Percentiles rank a stretch among this genome's conserved stretches.
Conservation (phyloP, 176 grass and related monocot genomes). For the Puya raimondii region DNA sequence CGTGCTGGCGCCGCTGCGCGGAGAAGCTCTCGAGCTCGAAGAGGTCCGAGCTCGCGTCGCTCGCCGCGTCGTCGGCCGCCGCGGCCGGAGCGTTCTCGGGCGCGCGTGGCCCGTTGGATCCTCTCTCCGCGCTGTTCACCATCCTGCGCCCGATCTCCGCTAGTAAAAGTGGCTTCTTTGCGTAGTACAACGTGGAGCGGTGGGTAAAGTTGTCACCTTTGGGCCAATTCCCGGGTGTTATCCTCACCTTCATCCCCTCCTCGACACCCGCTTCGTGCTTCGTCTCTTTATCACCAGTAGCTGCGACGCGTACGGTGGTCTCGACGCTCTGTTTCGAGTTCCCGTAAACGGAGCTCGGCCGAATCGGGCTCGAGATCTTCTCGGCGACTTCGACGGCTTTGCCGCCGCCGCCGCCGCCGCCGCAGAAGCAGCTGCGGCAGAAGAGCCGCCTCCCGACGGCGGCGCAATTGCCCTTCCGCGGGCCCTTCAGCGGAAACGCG, state of each 20-base stretch:
- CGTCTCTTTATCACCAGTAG: conserved; percentile 4
- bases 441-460: background rate
- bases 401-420: conserved; percentile 14
- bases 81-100: background rate
- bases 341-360: background rate
- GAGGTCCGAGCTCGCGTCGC: conserved; percentile 44
- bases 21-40: conserved; percentile 45
- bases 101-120: conserved; percentile 20
- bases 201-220: conserved; percentile 13
- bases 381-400: conserved; percentile 25
- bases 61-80: conserved; percentile 38
- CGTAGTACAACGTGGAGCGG: conserved; percentile 7
- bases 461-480: background rate
- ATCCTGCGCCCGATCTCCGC: conserved; percentile 9
- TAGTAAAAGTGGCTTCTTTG: conserved; percentile 6
- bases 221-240: conserved; percentile 17
- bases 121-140: conserved; percentile 7
- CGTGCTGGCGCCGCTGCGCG: conserved; percentile 14
- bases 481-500: background rate
- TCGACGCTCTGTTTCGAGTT: background rate
- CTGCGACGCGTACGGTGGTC: conserved; percentile 4
- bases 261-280: conserved; percentile 16
- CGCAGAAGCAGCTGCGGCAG: conserved; percentile 19
- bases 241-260: conserved; percentile 20
- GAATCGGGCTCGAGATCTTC: conserved; percentile 22